Base-by-base conservation (phyloP, 164 flowering plant species). In the Magnolia officinalis region DNA sequence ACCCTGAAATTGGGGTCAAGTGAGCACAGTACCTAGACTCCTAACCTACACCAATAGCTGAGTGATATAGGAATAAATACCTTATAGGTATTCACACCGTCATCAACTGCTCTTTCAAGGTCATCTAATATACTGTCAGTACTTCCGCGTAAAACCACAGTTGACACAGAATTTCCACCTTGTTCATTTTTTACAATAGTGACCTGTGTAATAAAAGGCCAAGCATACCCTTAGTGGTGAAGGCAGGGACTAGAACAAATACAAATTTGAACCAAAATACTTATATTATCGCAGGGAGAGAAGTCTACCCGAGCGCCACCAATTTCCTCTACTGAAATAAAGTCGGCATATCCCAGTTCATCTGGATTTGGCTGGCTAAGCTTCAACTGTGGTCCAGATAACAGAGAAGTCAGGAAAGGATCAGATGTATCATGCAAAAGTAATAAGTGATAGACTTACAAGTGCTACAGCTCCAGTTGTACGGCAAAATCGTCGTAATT, bases 21-120 rank as follows among this genome's bases (percentile, higher is more conserved):
- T 37, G 45, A 37, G 45, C 45, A 37, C 45, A 37, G 45, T 37
- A 37, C 45, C 45, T 37, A 37, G 45, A 37, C 45, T 37, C 45
- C 45, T 4, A 37, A 37, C 45, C 6, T 37, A 37, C 45, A 37
- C 45, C 45, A 37, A 37, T 37, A 37, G 45, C 45, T 37, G 45
- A 37, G 45, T 37, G 45, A 37, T 37, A 37, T 37, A 37, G 45
- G 45, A 31, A 72, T 14, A 70, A 31, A 70, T 79, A 91, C 99
- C 98, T 92, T 94, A 84, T 92, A 96, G 16, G 98, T 88, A 75
- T 96, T 96, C 11, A 92, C 99, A 76, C 98, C 98, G 85, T 95
- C 98, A 87, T 95, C 98, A 77, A 95, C 92, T 66, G 99, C 99
- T 82, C 97, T 91, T 86, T 94, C 99, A 83, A 96, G 99, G 80